These are phyloP conservation scores for Cutaneotrichosporon sp. DNA, from an alignment of 1,284 basidiomycete species.

Conservation along the genomic window DNA sequence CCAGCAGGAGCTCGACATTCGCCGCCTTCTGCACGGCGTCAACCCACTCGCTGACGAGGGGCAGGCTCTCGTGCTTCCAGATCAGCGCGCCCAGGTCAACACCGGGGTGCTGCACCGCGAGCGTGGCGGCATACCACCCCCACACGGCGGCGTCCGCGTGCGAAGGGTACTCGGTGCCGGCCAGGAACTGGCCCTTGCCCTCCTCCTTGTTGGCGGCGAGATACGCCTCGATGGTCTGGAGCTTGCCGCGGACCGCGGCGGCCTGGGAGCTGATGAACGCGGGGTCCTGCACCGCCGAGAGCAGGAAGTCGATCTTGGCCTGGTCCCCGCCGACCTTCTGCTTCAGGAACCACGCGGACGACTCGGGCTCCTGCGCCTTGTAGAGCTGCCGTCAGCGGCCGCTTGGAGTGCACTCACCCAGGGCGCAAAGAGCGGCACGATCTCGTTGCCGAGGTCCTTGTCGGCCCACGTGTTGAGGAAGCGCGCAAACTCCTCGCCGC, in stretches of 20 bases:
- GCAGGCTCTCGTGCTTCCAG: conserved; percentile 18
- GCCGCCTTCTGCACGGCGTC: background rate
- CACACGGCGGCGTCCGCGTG: conserved; percentile 22
- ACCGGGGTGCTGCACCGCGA: background rate
- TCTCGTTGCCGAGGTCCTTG: conserved; percentile 26
- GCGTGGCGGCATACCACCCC: conserved; percentile 15
- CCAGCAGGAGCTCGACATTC: background rate
- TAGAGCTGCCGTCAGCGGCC: conserved; percentile 4
- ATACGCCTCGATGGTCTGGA: conserved; percentile 5
- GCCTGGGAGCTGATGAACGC: conserved; percentile 14
- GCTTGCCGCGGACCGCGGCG: conserved; percentile 2
- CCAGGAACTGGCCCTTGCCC: conserved; percentile 15
- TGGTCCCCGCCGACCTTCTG: conserved; percentile 28
- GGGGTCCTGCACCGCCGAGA: conserved; percentile 1
- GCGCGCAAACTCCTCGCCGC: conserved; percentile 26
- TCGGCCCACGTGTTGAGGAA: conserved; percentile 37
- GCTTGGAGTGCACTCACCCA: conserved; percentile 7
- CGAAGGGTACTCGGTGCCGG: conserved; percentile 16
- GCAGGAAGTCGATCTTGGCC: conserved; percentile 12
- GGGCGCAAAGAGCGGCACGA: conserved; percentile 27
- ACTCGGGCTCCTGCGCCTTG: conserved; percentile 19
- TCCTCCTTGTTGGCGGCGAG: no score
- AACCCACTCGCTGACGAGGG: conserved; percentile 6
- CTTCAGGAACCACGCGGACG: conserved; percentile 29
- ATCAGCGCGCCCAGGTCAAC: conserved; percentile 7